Base-by-base conservation (phyloP, 495 filamentous ascomycete species). In the Tuber umbilicatum region DNA sequence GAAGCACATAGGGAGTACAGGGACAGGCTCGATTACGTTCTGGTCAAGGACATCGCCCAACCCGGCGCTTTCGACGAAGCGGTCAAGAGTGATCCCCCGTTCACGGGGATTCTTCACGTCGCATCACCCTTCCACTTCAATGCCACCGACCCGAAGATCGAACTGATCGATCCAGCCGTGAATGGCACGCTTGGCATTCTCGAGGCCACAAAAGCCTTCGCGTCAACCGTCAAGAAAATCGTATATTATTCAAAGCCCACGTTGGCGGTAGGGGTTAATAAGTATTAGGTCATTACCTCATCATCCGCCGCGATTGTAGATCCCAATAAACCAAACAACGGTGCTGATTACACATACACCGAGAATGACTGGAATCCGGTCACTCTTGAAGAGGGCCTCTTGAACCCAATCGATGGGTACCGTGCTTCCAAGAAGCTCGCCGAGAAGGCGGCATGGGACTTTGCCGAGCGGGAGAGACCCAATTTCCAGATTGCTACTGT, bases 91-190 rank as follows among this genome's bases (percentile, higher is more conserved):
- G 84, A 88, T 70, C 91, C 92, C 1, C 91, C 90, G 4, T 90
- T 97, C 75, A 94, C 94, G 75, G 90, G 89, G 75, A 93, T 98
- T 38, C 85, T 97, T 69, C 94, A 98, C 83, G 97, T 93, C 1
- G 94, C 94, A 3, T 91, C 89, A 19, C 93, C 94, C 5, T 97
- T 96, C 85, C 92, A 94, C 82, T 80, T 84, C 75, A 84, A 84
- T 73, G 84, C 86, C 76, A 86, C 85, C 35, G 91, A 97, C 81
- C 87, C 91, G 12, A 86, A 93, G 76, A 95, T 89, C 76, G 91
- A 97, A 68, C 87, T 97, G 64, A 83, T 97, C 68, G 92, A 95
- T 76, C 93, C 93, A 0, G 93, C 93, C 0, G 87, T 97, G 75
- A 91, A 90, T 81, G 94, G 94, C 64, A 98, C 94, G 7, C 93